phyloP scores from a whole-genome alignment of 2,329 filamentous ascomycete species.

The Diatrype stigma region DNA sequence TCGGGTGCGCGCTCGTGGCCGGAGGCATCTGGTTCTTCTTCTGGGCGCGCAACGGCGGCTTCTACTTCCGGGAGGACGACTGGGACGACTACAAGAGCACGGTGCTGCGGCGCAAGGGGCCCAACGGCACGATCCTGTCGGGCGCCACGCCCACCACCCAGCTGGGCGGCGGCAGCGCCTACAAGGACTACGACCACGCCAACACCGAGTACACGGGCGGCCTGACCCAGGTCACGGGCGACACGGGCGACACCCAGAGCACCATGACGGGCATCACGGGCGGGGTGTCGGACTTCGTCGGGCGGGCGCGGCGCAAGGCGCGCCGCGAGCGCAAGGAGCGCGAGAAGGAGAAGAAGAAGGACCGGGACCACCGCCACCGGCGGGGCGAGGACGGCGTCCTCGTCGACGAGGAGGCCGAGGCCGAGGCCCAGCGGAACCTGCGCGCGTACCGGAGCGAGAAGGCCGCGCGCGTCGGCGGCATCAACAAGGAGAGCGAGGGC shows the following conservation, averaged over 20 bases:
- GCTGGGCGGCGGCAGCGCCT: slow-evolving; percentile 83
- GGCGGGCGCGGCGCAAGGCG: slow-evolving; percentile 52
- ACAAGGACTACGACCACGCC: slow-evolving; percentile 62
- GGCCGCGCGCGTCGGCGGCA: slow-evolving; percentile 78
- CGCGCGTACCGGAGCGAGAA: slow-evolving; percentile 83
- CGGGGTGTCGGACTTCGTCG: slow-evolving; percentile 51
- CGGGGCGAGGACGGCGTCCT: slow-evolving; percentile 54
- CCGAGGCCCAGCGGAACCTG: slow-evolving; percentile 63
- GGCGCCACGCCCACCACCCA: slow-evolving; percentile 79
- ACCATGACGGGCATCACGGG: slow-evolving; percentile 55
- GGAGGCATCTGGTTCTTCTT: slow-evolving; percentile 96
- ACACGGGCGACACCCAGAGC: slow-evolving; percentile 41
- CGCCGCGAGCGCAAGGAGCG: slow-evolving; percentile 50
- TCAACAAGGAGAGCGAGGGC: slow-evolving; percentile 79
- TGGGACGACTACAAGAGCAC: slow-evolving; percentile 99
- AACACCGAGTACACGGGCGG: slow-evolving; percentile 36
- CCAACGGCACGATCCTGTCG: slow-evolving; percentile 80
- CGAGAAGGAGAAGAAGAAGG: slow-evolving; percentile 38
- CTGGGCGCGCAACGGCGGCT: slow-evolving; percentile 94
- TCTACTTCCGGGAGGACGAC: slow-evolving; percentile 77
- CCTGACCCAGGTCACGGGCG: slow-evolving; percentile 29
- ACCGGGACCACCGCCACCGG: slow-evolving; percentile 19
- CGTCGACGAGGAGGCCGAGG: slow-evolving; percentile 62
- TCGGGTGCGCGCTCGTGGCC: slow-evolving; percentile 72
- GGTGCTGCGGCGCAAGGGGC: slow-evolving; percentile 81